A percentile compares a stretch with the other conserved stretches of the same genome.
phyloP scores from a whole-genome alignment of 1,284 basidiomycete species.

The Coniophora puteana region DNA sequence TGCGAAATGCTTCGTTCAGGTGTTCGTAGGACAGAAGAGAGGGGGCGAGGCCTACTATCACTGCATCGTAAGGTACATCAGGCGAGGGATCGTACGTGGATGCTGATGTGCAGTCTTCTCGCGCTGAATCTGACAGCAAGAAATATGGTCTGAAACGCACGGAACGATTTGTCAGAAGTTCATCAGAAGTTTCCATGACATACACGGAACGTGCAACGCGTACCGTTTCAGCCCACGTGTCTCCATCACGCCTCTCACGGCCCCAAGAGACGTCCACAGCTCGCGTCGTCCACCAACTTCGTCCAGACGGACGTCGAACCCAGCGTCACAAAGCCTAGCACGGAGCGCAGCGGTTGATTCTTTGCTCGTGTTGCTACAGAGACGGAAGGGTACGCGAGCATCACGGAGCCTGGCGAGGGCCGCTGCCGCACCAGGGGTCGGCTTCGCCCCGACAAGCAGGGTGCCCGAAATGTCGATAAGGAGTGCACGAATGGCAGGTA shows the following conservation, averaged over 20 bases:
- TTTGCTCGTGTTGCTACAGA: slow-evolving; percentile 61
- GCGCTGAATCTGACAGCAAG: slow-evolving; percentile 55
- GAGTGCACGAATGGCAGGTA: slow-evolving; percentile 43
- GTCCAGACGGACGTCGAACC: slow-evolving; percentile 39
- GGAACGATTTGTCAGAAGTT: neutral
- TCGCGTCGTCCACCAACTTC: slow-evolving; percentile 27
- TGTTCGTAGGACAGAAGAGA: slow-evolving; percentile 47
- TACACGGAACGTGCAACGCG: slow-evolving; percentile 12
- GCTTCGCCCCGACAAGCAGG: slow-evolving; percentile 49
- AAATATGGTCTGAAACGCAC: slow-evolving; percentile 47
- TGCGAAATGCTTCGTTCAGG: slow-evolving; percentile 65
- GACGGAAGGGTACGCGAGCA: slow-evolving; percentile 49
- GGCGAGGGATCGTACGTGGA: slow-evolving; percentile 8
- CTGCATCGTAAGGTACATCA: slow-evolving; percentile 46
- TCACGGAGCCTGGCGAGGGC: slow-evolving; percentile 47
- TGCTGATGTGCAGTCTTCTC: slow-evolving; percentile 40
- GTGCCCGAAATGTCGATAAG: slow-evolving; percentile 73
- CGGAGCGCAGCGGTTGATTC: slow-evolving; percentile 48
- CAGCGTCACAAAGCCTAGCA: slow-evolving; percentile 40
- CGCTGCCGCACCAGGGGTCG: slow-evolving; percentile 46
- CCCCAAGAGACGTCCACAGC: slow-evolving; percentile 62
- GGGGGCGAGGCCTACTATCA: slow-evolving; percentile 66
- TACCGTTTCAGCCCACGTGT: slow-evolving; percentile 40
- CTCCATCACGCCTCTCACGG: slow-evolving; percentile 46
- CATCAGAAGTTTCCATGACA: slow-evolving; percentile 1